phyloP scores from a whole-genome alignment of 2,329 filamentous ascomycete genomes.

The Aspergillus fumigatiaffinis region DNA sequence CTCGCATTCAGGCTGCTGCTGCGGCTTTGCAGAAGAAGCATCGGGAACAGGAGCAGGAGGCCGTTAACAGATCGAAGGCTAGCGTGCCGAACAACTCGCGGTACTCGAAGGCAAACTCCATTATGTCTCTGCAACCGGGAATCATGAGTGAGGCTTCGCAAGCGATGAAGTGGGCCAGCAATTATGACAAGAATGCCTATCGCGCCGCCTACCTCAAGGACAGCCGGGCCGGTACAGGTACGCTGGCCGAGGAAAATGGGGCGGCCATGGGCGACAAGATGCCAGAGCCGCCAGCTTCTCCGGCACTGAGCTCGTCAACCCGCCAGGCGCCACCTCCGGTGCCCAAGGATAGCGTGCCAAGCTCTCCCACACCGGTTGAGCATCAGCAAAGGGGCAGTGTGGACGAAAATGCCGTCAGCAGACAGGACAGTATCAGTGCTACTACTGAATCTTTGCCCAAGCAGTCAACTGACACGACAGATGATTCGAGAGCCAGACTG shows the following conservation, averaged over 20 bases:
- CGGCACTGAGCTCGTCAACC: constrained; percentile 21
- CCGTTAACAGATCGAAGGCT: constrained; percentile 50
- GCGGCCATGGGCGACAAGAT: constrained; percentile 30
- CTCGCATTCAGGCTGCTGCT: constrained; percentile 86
- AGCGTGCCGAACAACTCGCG: constrained; percentile 52
- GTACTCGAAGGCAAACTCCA: constrained; percentile 75
- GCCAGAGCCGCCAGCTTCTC: constrained; percentile 16
- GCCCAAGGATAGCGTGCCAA: constrained; percentile 28
- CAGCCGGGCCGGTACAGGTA: constrained; percentile 65
- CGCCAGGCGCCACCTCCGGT: constrained; percentile 29
- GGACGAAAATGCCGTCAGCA: constrained; percentile 11
- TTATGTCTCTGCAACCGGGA: constrained; percentile 80
- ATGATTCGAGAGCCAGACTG: constrained; percentile 39
- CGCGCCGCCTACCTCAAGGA: constrained; percentile 82
- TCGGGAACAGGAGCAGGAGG: constrained; percentile 53
- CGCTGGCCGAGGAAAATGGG: constrained; percentile 42
- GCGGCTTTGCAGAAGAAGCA: constrained; percentile 73
- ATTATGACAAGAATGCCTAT: constrained; percentile 86
- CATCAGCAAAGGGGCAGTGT: constrained; percentile 18
- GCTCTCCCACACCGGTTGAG: constrained; percentile 24
- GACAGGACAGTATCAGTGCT: constrained; percentile 15
- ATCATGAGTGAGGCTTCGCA: constrained; percentile 84
- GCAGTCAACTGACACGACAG: constrained; percentile 26
- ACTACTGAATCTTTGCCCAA: constrained; percentile 29
- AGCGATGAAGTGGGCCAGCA: constrained; percentile 94